phyloP scores from a whole-genome alignment of 2,329 filamentous ascomycete species.

The Nothomitra cinnamomea region DNA sequence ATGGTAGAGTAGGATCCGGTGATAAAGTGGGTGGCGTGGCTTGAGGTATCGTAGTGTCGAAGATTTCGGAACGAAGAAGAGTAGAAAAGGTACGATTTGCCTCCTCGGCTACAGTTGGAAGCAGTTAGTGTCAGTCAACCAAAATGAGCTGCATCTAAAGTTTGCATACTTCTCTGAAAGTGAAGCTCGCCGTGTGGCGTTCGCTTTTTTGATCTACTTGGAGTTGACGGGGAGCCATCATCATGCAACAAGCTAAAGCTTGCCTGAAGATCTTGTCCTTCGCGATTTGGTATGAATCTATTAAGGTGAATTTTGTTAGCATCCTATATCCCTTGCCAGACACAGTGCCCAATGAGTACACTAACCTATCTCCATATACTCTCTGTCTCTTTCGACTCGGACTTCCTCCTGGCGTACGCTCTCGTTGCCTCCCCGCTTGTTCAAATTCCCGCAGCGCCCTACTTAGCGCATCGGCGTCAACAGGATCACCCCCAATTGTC shows the following conservation, averaged over 20 bases:
- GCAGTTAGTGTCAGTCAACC: background rate
- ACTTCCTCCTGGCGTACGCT: slow-evolving; percentile 45
- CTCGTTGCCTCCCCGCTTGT: slow-evolving; percentile 38
- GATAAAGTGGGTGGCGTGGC: slow-evolving; percentile 46
- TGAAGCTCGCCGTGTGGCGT: slow-evolving; percentile 79
- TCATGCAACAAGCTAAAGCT: slow-evolving; percentile 87
- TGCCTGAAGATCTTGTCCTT: slow-evolving; percentile 82
- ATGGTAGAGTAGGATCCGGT: slow-evolving; percentile 35
- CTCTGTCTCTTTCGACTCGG: slow-evolving; percentile 52
- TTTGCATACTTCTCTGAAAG: slow-evolving; percentile 68
- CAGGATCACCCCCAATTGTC: slow-evolving; percentile 29
- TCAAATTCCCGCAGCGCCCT: slow-evolving; percentile 46
- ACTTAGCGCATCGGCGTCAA: slow-evolving; percentile 41
- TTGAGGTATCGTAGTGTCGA: slow-evolving; percentile 79
- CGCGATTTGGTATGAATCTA: slow-evolving; percentile 88
- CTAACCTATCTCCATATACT: slow-evolving; percentile 33
- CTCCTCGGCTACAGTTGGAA: slow-evolving; percentile 50
- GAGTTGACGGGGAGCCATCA: slow-evolving; percentile 81
- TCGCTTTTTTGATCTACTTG: slow-evolving; percentile 69
- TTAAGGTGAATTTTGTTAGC: slow-evolving; percentile 1
- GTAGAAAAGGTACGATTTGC: slow-evolving; percentile 86
- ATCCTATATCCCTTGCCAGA: background rate
- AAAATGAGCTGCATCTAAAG: background rate
- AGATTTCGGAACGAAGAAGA: slow-evolving; percentile 76
- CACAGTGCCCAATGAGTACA: background rate